Conservation (phyloP, 2,329 filamentous ascomycete genomes). For the Beauveria scarabaeidicola region DNA sequence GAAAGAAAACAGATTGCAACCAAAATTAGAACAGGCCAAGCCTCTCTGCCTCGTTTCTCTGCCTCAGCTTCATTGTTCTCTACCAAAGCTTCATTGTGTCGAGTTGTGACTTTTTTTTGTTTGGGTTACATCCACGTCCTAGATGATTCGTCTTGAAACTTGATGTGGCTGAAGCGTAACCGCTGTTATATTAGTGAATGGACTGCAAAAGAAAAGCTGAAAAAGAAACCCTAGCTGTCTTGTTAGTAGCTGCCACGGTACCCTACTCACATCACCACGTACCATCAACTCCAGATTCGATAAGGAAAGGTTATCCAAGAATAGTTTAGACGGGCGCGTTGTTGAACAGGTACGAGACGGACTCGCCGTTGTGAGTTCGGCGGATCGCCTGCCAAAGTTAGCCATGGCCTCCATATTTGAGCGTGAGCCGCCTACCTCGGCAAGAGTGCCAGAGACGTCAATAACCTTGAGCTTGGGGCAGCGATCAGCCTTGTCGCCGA, state of each 20-base stretch:
- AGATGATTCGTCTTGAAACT: not conserved
- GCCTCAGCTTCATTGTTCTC: no score
- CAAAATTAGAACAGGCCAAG: not conserved
- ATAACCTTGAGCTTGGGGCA: slow-evolving; percentile 82
- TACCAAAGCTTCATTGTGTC: not conserved
- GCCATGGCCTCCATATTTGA: not conserved
- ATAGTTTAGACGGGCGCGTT: slow-evolving; percentile 46
- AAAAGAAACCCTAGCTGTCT: not conserved
- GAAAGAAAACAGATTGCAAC: not conserved
- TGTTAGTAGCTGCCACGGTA: not conserved
- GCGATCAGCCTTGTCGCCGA: slow-evolving; percentile 68
- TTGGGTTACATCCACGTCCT: not conserved
- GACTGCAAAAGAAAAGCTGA: not conserved
- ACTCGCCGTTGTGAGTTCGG: slow-evolving; percentile 58
- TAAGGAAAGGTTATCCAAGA: slow-evolving; percentile 4
- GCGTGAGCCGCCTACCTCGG: slow-evolving; percentile 35
- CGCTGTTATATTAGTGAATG: not conserved
- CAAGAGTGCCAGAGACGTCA: slow-evolving; percentile 78
- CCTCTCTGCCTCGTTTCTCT: not conserved
- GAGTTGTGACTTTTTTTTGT: not conserved
- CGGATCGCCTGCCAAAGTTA: slow-evolving; percentile 48
- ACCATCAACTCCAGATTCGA: slow-evolving; percentile 8
- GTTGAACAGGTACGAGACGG: slow-evolving; percentile 60
- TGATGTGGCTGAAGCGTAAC: not conserved
- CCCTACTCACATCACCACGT: not conserved